These are phyloP conservation scores for Syncephalastrum contaminatum DNA, from an alignment of 371 early-diverging fungal species.

Conservation along the genomic window DNA sequence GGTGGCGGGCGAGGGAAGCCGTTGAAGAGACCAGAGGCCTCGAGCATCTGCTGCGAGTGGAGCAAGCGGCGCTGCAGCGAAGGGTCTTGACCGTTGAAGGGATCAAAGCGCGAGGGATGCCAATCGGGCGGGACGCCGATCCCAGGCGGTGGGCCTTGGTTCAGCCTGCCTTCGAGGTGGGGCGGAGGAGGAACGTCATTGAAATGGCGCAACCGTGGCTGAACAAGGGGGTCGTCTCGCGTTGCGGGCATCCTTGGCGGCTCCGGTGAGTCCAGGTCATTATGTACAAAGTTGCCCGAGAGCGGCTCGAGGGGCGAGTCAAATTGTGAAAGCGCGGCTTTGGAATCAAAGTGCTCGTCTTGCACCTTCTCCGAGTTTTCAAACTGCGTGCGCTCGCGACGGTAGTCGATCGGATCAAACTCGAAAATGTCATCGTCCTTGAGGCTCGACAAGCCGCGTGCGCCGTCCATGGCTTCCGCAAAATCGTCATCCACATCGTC, in stretches of 20 bases:
- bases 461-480: constrained; percentile 10
- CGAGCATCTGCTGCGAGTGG: constrained; percentile 53
- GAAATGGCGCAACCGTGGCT: constrained; percentile 4
- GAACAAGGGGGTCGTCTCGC: constrained; percentile 5
- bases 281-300: too few relatives aligned
- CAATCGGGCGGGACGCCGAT: constrained; percentile 29
- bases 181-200: constrained; percentile 5
- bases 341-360: constrained; percentile 11
- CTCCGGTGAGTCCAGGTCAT: neutral
- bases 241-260: too few relatives aligned
- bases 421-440: constrained; percentile 31
- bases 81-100: constrained; percentile 46
- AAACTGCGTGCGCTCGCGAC: neutral
- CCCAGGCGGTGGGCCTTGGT: constrained; percentile 27
- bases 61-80: constrained; percentile 41
- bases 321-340: too few relatives aligned
- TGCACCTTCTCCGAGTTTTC: constrained; percentile 23
- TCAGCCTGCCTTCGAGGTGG: neutral
- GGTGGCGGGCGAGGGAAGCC: constrained; percentile 20
- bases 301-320: too few relatives aligned
- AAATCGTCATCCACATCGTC: constrained; percentile 10
- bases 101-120: constrained; percentile 39
- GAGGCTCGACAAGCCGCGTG: constrained; percentile 15
- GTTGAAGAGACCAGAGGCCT: constrained; percentile 45
- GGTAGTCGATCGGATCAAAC: constrained; percentile 10